These are phyloP conservation scores for Penicillium janthinellum DNA, from an alignment of 2,329 filamentous ascomycete species.

Conservation along the genomic window DNA sequence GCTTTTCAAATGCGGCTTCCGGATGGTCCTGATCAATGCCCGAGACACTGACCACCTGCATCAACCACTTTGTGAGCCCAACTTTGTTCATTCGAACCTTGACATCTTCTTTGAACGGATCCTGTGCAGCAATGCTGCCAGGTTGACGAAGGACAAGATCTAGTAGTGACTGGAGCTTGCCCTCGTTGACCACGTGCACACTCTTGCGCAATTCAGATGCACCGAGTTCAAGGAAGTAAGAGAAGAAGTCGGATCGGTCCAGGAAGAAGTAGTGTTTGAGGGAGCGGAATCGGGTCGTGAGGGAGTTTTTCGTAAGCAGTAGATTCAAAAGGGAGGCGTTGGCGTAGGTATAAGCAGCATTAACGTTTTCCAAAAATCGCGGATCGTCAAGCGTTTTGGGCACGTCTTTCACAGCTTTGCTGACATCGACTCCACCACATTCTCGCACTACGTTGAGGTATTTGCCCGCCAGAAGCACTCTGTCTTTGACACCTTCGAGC, in stretches of 20 bases:
- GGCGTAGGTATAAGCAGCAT: constrained; percentile 89
- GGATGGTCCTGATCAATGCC: constrained; percentile 83
- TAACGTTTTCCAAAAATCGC: constrained; percentile 93
- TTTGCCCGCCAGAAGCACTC: constrained; percentile 92
- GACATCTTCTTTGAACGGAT: constrained; percentile 98
- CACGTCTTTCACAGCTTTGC: constrained; percentile 83
- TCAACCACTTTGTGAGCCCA: constrained; percentile 87
- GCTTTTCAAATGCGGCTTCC: constrained; percentile 64
- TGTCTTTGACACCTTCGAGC: constrained; percentile 85
- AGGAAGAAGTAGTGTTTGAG: constrained; percentile 99
- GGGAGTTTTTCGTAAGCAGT: constrained; percentile 86
- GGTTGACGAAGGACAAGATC: constrained; percentile 95
- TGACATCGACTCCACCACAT: constrained; percentile 93
- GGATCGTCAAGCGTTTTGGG: constrained; percentile 89
- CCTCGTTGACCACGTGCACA: constrained; percentile 83
- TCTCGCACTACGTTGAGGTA: constrained; percentile 97
- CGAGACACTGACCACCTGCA: constrained; percentile 94
- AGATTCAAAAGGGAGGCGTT: constrained; percentile 91
- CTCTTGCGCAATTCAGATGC: constrained; percentile 88
- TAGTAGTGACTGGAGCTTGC: constrained; percentile 92
- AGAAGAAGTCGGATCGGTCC: constrained; percentile 96
- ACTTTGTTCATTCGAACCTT: constrained; percentile 97
- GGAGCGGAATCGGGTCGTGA: constrained; percentile 83
- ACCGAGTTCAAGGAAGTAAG: constrained; percentile 92
- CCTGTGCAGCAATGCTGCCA: constrained; percentile 87